Evolutionary conservation across 441 rosid species (phyloP).

Genomic region (Viola pubescens): DNA sequence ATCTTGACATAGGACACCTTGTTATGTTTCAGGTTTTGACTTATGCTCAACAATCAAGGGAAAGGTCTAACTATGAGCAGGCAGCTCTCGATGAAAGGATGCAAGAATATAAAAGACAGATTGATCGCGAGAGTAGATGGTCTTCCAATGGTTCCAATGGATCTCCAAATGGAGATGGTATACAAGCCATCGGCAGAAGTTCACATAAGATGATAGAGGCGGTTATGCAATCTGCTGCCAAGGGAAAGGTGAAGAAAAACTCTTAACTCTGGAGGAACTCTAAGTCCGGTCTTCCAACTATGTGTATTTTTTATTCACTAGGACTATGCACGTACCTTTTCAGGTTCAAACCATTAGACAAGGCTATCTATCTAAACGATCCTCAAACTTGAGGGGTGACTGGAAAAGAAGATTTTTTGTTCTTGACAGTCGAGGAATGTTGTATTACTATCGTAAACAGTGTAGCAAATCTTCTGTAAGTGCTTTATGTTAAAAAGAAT

Average conservation of each 20-base stretch:
- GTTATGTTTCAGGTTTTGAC: slow-evolving; percentile 67
- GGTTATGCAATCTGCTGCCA: slow-evolving; percentile 97
- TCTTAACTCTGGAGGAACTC: slow-evolving; percentile 11
- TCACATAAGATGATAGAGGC: slow-evolving; percentile 99
- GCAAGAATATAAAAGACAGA: slow-evolving; percentile 97
- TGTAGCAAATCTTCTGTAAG: slow-evolving; percentile 84
- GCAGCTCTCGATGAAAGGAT: slow-evolving; percentile 91
- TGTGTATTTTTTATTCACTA: slow-evolving; percentile 3
- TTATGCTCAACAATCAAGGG: slow-evolving; percentile 94
- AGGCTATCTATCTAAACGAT: slow-evolving; percentile 96
- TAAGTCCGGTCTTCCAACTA: neutral
- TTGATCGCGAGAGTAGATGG: slow-evolving; percentile 87
- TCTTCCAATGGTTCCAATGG: slow-evolving; percentile 86
- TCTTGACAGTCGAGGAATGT: slow-evolving; percentile 96
- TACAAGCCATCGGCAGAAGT: slow-evolving; percentile 98
- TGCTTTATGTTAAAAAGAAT: slow-evolving; percentile 16
- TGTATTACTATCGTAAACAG: slow-evolving; percentile 95
- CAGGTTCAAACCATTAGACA: slow-evolving; percentile 98
- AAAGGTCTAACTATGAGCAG: slow-evolving; percentile 94
- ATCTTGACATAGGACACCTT: slow-evolving; percentile 7
- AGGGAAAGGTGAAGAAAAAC: slow-evolving; percentile 70
- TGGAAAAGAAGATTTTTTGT: slow-evolving; percentile 99
- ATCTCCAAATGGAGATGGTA: slow-evolving; percentile 97
- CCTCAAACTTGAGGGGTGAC: slow-evolving; percentile 93
- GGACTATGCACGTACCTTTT: slow-evolving; percentile 14